Evolutionary conservation across 2,329 filamentous ascomycete genomes (phyloP).

Genomic region (Penicillium sp.): DNA sequence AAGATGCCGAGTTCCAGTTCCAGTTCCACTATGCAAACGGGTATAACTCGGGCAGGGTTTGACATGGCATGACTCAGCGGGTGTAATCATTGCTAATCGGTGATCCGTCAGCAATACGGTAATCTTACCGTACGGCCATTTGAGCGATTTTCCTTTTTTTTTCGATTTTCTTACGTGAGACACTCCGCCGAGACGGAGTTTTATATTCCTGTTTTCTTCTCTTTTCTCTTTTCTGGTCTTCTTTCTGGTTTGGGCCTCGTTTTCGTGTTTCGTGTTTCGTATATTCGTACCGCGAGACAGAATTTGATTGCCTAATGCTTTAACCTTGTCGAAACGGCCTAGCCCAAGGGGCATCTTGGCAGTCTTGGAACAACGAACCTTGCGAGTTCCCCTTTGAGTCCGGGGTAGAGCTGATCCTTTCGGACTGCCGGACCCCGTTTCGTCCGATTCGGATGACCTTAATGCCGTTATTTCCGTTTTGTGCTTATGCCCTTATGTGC

Average conservation of each 20-base stretch:
- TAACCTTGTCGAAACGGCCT: no score
- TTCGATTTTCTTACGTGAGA: conserved; percentile 11
- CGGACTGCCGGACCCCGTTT: conserved; percentile 21
- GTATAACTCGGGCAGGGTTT: background rate
- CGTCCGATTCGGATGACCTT: conserved; percentile 20
- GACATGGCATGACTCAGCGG: conserved; percentile 15
- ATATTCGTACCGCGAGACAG: no score
- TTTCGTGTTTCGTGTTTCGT: no score
- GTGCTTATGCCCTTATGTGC: no score
- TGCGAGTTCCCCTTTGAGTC: conserved; percentile 7
- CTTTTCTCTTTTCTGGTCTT: no score
- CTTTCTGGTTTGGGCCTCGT: no score
- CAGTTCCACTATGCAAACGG: background rate
- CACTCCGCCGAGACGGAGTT: conserved; percentile 22
- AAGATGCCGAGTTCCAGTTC: conserved; percentile 14
- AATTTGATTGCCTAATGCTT: no score
- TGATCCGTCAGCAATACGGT: no score
- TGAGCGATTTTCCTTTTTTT: conserved; percentile 7
- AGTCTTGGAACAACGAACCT: no score
- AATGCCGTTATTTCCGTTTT: conserved; percentile 8
- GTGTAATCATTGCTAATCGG: background rate
- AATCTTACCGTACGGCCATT: background rate
- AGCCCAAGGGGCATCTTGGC: no score
- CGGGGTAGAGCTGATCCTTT: conserved; percentile 19
- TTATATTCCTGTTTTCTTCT: background rate